These are phyloP conservation scores for Cenchrus fungigraminus DNA, from an alignment of 176 grass and related monocot species.

Conservation along the genomic window DNA sequence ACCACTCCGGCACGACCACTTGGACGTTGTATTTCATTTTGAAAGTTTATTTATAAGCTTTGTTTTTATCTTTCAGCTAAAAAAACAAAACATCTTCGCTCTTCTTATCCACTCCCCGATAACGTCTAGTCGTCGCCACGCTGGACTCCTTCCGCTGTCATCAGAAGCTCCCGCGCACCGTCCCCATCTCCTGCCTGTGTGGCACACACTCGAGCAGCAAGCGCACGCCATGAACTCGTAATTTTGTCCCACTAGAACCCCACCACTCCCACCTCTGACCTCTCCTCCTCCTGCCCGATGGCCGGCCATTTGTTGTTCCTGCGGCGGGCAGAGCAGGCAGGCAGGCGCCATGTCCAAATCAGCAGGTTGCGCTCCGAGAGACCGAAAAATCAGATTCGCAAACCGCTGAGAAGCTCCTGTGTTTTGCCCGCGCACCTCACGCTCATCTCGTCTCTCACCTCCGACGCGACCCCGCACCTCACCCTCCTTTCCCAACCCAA, in stretches of 20 bases:
- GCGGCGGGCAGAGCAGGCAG: background rate
- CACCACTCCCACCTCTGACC: background rate
- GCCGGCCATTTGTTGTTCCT: constrained; percentile 1
- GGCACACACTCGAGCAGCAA: background rate
- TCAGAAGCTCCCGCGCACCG: background rate
- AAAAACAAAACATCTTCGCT: background rate
- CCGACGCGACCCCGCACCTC: background rate
- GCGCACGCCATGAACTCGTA: no score
- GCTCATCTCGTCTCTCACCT: background rate
- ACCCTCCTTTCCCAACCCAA: no score
- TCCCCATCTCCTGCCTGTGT: background rate
- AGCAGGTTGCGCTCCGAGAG: background rate
- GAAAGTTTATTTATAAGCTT: no score
- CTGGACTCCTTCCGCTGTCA: background rate
- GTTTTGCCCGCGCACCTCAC: no score
- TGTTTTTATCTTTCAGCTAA: no score
- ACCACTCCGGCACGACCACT: constrained; percentile 98
- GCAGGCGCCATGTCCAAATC: constrained; percentile 22
- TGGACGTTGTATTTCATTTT: fast-evolving
- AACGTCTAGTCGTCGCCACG: background rate
- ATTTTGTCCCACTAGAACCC: background rate
- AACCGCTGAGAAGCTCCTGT: background rate
- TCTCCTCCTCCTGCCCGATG: background rate
- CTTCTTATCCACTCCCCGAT: background rate
- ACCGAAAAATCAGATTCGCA: background rate